Conservation (phyloP, 768 basidiomycete species). For the Lactarius vividus region DNA sequence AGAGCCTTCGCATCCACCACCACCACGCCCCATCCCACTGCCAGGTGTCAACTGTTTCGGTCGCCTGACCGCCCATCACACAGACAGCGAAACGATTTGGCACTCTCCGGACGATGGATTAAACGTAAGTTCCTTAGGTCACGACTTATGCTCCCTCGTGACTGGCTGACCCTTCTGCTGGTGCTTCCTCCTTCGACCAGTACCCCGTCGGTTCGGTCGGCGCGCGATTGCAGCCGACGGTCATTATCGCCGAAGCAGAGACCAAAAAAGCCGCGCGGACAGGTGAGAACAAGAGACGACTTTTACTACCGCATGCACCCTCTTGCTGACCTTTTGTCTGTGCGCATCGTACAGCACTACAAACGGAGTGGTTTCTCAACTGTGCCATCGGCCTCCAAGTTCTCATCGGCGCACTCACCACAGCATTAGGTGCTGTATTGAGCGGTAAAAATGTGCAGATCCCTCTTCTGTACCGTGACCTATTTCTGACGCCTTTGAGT, state of each 20-base stretch:
- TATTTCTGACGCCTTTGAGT: not conserved
- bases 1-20: not conserved
- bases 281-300: conserved; percentile 10
- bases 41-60: not conserved
- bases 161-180: not conserved
- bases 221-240: conserved; percentile 11
- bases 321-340: not conserved
- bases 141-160: not conserved
- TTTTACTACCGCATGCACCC: not conserved
- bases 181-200: not conserved
- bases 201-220: not conserved
- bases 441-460: conserved; percentile 26
- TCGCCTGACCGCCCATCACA: not conserved
- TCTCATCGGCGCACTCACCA: conserved; percentile 33
- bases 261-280: not conserved
- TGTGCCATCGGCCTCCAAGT: conserved; percentile 33
- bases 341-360: conserved; percentile 16
- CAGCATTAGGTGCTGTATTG: conserved; percentile 31
- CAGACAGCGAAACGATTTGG: not conserved
- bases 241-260: not conserved
- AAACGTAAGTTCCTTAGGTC: not conserved
- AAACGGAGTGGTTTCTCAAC: conserved; percentile 26
- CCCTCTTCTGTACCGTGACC: no score
- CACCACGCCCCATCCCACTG: not conserved
- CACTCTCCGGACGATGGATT: not conserved